Base-by-base conservation (phyloP, 2,329 filamentous ascomycete species). In the Fusarium sacchari region DNA sequence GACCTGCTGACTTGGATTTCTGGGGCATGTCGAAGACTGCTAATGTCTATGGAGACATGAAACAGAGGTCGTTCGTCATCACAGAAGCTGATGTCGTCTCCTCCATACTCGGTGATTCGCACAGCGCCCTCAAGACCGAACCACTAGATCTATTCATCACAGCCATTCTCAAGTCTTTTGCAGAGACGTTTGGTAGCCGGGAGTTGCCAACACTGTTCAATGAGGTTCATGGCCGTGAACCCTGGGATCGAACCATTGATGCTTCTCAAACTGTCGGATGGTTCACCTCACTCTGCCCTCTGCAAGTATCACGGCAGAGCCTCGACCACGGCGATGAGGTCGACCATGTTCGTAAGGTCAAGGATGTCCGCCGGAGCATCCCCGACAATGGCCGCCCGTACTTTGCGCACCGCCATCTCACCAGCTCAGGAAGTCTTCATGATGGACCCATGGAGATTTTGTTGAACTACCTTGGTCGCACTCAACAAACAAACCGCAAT, bases 241-340 rank as follows among this genome's bases (percentile, higher is more conserved):
- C 80, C 2, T 81, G 79, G 77, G 76, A 79, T 30, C 36, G 73
- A 5, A 36, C 47, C 2, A 70, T 83, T 14, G 81, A 86, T 55
- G 69, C 83, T 3, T 82, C 84, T 0, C 68, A 78, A 3, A 85
- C 83, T 0, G 81, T 86, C 1, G 85, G 85, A 9, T 86, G 84
- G 84, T 86, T 86, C 62, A 86, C 85, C 2, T 83, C 83, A 0
- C 77, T 86, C 18, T 80, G 76, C 22, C 84, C 84, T 0, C 44
- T 84, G 0, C 74, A 72, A 0, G 22, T 80, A 4, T 36, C 68
- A 11, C 56, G 58, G 14, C 20, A 24, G 10, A 43, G 39, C 7
- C 18, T 64, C 26, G 46, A 58, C 6, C 36, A 53, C 6, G 14
- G 18, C n/a, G 56, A 71, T 34, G 43, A 43, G 1, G 20, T 75